Evolutionary conservation across 2,329 filamentous ascomycete genomes (phyloP).

Genomic region (Epicoccum sorghinum): DNA sequence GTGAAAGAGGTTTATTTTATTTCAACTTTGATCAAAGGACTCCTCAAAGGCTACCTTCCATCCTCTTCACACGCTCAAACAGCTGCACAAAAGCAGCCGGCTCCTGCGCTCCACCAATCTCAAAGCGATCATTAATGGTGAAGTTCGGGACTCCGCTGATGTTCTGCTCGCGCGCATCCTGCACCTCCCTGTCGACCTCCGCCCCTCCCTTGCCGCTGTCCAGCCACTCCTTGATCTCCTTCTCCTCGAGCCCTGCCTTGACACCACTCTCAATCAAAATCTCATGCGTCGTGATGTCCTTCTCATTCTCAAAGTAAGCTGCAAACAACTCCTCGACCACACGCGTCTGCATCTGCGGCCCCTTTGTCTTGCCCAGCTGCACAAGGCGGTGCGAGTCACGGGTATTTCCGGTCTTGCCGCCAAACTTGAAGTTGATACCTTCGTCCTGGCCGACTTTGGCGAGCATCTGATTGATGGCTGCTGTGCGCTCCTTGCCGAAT

Average conservation of each 20-base stretch:
- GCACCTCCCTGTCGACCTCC: conserved; percentile 55
- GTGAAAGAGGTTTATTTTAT: background rate
- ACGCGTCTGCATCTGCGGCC: conserved; percentile 54
- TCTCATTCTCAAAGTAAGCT: conserved; percentile 56
- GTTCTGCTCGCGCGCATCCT: conserved; percentile 53
- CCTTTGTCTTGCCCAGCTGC: conserved; percentile 68
- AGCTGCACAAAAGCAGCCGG: conserved; percentile 68
- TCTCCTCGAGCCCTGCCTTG: conserved; percentile 52
- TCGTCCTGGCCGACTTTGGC: conserved; percentile 64
- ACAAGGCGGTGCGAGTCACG: conserved; percentile 76
- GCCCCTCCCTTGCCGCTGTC: conserved; percentile 51
- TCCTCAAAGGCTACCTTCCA: conserved; percentile 33
- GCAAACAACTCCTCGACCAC: conserved; percentile 49
- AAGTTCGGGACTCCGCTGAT: conserved; percentile 78
- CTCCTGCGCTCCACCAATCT: conserved; percentile 75
- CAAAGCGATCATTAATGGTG: conserved; percentile 70
- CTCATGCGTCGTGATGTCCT: conserved; percentile 53
- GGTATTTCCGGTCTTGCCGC: conserved; percentile 75
- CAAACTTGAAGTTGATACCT: conserved; percentile 75
- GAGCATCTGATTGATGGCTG: conserved; percentile 65
- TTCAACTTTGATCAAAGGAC: background rate
- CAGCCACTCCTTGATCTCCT: conserved; percentile 53
- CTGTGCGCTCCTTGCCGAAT: conserved; percentile 67
- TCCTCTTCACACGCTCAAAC: conserved; percentile 66
- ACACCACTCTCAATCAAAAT: conserved; percentile 50